Evolutionary conservation across 805 yeast species (phyloP), one percentile per base, ranked within the genome.

Genomic region (Pichia manshurica): DNA sequence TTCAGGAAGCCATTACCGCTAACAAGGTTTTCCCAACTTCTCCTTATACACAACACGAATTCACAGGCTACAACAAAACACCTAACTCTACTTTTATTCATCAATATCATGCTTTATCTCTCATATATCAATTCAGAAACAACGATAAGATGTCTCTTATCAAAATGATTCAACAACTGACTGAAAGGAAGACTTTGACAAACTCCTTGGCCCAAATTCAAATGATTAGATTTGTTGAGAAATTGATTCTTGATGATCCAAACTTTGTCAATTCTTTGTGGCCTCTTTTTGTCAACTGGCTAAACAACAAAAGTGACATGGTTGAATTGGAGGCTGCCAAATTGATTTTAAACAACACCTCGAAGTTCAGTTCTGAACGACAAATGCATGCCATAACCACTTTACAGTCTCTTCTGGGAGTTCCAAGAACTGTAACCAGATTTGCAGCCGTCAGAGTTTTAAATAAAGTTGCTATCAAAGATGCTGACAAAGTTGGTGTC

Each of bases 61-160:
- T 71, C 56, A 82, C 78, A 58, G 81, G 80, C 32, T 57, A 66
- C 51, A 70, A 75, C 46, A 75, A 74, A 48, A 65, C 76, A 51
- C 84, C 91, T 44, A 71, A 80, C 16, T 81, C 91, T 39, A 79
- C 95, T 19, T 81, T 77, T 66, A 84, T 87, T 74, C 77, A 95
- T 50, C 98, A 93, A 72, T 93, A 91, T 69, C 98, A 93, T 66
- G 97, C 99, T 3, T 73, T 93, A 56, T 97, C 96, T 21, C 75
- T 93, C 58, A 71, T 95, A 57, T 90, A 89, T 65, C 85, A 86
- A 57, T 75, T 93, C 66, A 81, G 95, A 65, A 83, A 83, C 59
- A 95, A 85, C 65, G 99, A 93, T 64, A 83, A 85, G 58, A 88
- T 93, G 91, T 96, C 97, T 2, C 72, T 93, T 59, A 78, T 87